phyloP scores from a whole-genome alignment of 1,284 basidiomycete species.

The Termitomyces sp. region DNA sequence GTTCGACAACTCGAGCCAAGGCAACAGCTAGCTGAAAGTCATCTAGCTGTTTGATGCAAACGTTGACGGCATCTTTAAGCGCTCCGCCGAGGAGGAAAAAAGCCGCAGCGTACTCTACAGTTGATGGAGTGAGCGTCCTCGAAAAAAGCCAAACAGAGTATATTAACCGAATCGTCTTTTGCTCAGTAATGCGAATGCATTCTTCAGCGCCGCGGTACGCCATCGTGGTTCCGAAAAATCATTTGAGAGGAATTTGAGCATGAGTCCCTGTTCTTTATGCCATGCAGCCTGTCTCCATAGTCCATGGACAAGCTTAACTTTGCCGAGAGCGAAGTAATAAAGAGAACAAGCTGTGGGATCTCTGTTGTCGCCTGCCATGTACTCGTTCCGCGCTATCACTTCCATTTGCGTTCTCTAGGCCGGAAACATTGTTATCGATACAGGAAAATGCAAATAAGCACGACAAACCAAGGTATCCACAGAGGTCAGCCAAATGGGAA shows the following conservation, averaged over 20 bases:
- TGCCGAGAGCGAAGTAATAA: conserved; percentile 93
- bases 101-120: conserved; percentile 87
- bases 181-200: conserved; percentile 89
- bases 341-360: conserved; percentile 90
- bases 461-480: conserved; percentile 69
- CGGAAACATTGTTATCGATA: neutral
- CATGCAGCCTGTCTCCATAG: conserved; percentile 95
- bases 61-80: conserved; percentile 87
- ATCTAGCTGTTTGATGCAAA: conserved; percentile 83
- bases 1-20: conserved; percentile 79
- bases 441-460: conserved; percentile 11
- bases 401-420: conserved; percentile 77
- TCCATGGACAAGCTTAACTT: conserved; percentile 87
- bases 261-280: conserved; percentile 86
- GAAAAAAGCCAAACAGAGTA: neutral
- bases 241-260: conserved; percentile 91
- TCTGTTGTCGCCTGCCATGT: conserved; percentile 77
- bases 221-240: conserved; percentile 86
- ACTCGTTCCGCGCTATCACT: conserved; percentile 88
- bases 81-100: conserved; percentile 94
- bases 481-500: conserved; percentile 86
- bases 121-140: neutral
- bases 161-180: conserved; percentile 86
- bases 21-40: conserved; percentile 92
- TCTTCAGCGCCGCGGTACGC: conserved; percentile 93